phyloP scores from a whole-genome alignment of 495 filamentous ascomycete species.

The Neurospora discreta region DNA sequence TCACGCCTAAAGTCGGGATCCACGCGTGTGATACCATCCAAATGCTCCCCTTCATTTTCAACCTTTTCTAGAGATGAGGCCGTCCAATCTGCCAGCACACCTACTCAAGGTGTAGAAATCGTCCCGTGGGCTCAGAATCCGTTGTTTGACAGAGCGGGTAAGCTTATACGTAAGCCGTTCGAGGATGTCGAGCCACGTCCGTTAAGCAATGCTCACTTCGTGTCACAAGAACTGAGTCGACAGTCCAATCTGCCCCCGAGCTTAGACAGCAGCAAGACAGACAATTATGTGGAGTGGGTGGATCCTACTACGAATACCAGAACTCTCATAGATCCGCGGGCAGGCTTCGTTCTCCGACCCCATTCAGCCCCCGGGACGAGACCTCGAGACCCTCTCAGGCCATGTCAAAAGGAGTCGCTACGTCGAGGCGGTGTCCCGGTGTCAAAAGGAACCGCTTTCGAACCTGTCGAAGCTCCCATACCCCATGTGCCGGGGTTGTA shows the following conservation, averaged over 20 bases:
- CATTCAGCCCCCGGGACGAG: not conserved
- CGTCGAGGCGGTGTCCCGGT: not conserved
- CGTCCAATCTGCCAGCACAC: not conserved
- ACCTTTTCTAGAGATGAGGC: not conserved
- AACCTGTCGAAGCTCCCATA: constrained; percentile 24
- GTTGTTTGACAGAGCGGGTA: constrained; percentile 21
- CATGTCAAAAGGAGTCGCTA: not conserved
- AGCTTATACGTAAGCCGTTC: constrained; percentile 28
- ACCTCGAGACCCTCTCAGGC: not conserved
- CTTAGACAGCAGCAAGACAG: not conserved
- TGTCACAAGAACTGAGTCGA: not conserved
- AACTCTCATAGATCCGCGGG: constrained; percentile 27
- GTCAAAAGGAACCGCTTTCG: constrained; percentile 23
- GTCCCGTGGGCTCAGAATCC: not conserved
- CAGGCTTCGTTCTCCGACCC: constrained; percentile 17
- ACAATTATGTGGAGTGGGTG: constrained; percentile 48
- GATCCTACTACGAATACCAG: constrained; percentile 52
- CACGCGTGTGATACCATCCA: not conserved
- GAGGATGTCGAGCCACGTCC: constrained; percentile 15
- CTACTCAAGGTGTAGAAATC: constrained; percentile 4
- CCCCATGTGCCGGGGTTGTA: constrained; percentile 22
- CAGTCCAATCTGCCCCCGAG: not conserved
- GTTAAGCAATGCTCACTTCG: not conserved
- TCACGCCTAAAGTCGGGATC: constrained; percentile 53
- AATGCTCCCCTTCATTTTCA: not conserved